A percentile compares a stretch with the other conserved stretches of the same genome.
These are phyloP conservation scores for Aspergillus tamarii DNA, from an alignment of 2,329 filamentous ascomycete genomes.

Conservation along the genomic window DNA sequence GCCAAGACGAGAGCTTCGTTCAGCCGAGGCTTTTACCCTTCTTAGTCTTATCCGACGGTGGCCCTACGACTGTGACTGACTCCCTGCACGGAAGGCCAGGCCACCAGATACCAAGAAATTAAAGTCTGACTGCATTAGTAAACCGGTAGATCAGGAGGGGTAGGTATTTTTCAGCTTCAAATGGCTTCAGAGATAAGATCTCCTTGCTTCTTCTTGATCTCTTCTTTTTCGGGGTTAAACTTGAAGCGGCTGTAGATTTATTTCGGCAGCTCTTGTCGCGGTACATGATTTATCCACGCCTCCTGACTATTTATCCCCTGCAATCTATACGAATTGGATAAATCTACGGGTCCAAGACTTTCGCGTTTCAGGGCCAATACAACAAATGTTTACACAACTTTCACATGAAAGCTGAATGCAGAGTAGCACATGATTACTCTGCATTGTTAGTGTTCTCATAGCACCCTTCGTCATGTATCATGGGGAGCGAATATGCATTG, in stretches of 20 bases:
- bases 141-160: background rate
- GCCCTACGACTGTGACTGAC: background rate
- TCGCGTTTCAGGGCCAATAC: background rate
- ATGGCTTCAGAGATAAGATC: background rate
- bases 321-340: background rate
- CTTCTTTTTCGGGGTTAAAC: background rate
- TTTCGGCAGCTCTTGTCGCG: constrained; percentile 11
- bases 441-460: background rate
- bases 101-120: background rate
- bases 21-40: constrained; percentile 16
- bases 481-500: background rate
- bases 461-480: background rate
- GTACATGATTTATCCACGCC: constrained; percentile 24
- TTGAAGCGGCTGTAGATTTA: background rate
- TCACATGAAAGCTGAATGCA: constrained; percentile 13
- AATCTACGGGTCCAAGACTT: background rate
- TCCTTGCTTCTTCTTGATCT: background rate
- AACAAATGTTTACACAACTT: background rate
- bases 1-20: constrained; percentile 4
- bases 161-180: background rate
- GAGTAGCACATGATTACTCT: constrained; percentile 10
- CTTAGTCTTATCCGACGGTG: background rate
- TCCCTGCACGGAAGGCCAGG: background rate
- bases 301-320: constrained; percentile 12
- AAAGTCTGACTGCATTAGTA: too few relatives aligned